Conservation (phyloP, 2,329 filamentous ascomycete genomes). For the Pleomassaria siparia region DNA sequence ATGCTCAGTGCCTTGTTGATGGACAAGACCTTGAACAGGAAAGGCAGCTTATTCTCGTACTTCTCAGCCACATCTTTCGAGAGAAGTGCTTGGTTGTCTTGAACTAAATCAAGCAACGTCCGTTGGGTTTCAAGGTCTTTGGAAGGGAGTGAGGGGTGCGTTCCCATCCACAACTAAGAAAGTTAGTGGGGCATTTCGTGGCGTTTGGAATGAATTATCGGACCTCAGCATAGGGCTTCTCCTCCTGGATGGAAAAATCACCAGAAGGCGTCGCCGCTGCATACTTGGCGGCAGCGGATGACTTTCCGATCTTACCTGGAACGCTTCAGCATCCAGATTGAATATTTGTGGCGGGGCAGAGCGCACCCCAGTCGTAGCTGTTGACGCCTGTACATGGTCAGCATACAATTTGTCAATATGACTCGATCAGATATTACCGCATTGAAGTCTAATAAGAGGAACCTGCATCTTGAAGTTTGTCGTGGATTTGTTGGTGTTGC, state of each 20-base stretch:
- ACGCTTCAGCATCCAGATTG: constrained; percentile 28
- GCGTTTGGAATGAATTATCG: not conserved
- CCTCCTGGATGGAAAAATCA: constrained; percentile 75
- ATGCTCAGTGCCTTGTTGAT: constrained; percentile 96
- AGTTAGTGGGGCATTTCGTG: constrained; percentile 19
- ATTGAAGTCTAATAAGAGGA: constrained; percentile 81
- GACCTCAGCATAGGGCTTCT: constrained; percentile 94
- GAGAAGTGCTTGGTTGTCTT: constrained; percentile 83
- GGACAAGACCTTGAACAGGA: constrained; percentile 96
- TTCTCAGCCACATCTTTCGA: constrained; percentile 70
- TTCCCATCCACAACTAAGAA: constrained; percentile 94
- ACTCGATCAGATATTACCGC: constrained; percentile 52
- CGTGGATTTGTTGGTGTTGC: not conserved
- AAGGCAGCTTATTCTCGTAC: constrained; percentile 83
- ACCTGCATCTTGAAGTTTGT: constrained; percentile 49
- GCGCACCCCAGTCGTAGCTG: constrained; percentile 92
- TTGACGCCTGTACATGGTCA: constrained; percentile 71
- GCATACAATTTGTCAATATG: constrained; percentile 6
- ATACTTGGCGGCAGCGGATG: constrained; percentile 86
- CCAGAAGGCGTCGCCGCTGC: constrained; percentile 79
- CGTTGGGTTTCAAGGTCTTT: constrained; percentile 83
- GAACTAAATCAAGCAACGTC: constrained; percentile 81
- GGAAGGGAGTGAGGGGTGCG: constrained; percentile 92
- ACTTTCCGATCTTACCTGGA: constrained; percentile 78
- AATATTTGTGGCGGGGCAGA: constrained; percentile 24